Conservation (phyloP, 2,329 filamentous ascomycete species). For the Gremmenia infestans region DNA sequence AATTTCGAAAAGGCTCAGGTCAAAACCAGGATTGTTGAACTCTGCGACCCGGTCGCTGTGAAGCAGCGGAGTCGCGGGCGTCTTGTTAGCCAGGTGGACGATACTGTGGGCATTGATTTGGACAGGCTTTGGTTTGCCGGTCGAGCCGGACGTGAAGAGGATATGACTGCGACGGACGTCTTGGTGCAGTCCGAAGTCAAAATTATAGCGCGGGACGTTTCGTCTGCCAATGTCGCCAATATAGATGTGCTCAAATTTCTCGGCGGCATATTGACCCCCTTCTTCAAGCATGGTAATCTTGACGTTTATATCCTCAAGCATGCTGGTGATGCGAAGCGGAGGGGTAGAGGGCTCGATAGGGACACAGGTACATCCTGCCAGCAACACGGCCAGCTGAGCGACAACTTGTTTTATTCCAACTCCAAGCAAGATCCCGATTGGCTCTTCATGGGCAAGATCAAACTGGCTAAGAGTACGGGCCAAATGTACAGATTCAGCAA, state of each 20-base stretch:
- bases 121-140: neutral
- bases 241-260: neutral
- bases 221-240: too few species aligned
- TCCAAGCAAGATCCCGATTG: neutral
- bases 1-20: neutral
- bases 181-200: neutral
- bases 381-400: neutral
- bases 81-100: neutral
- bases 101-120: neutral
- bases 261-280: neutral
- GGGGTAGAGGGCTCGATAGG: neutral
- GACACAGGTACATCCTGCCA: neutral
- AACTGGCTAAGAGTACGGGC: too few species aligned
- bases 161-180: neutral
- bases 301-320: neutral
- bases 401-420: neutral
- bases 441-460: neutral
- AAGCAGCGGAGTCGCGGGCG: neutral
- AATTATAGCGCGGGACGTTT: neutral
- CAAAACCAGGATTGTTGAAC: constrained; percentile 1
- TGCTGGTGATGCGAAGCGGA: neutral
- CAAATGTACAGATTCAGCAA: too few species aligned
- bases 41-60: neutral
- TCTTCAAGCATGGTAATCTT: too few species aligned
- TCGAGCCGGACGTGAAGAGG: neutral